These are phyloP conservation scores for Salicornia ramosissima DNA, from an alignment of 148 eudicot species.

Conservation along the genomic window DNA sequence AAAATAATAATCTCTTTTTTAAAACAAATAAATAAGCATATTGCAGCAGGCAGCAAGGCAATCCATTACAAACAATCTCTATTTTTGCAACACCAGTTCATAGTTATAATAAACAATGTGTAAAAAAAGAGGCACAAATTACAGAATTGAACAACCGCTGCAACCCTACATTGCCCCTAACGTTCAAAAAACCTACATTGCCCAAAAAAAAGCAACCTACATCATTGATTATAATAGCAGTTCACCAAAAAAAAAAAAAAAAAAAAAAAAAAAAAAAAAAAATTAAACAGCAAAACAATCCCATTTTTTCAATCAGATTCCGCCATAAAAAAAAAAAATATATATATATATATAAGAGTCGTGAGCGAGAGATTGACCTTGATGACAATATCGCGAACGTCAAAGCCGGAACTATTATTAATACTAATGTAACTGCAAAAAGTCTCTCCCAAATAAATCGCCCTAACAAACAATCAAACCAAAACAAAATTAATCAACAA, in stretches of 20 bases:
- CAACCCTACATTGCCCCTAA: neutral
- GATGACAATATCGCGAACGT: conserved; percentile 70
- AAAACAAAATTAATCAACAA: neutral
- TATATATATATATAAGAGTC: too few relatives aligned
- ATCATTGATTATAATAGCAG: neutral
- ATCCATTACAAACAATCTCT: too few relatives aligned
- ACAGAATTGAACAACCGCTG: neutral
- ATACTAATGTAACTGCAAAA: conserved; percentile 95
- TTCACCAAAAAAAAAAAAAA: neutral
- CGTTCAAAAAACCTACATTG: neutral
- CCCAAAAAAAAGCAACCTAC: neutral
- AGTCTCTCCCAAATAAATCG: conserved; percentile 96
- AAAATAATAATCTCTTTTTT: too few relatives aligned
- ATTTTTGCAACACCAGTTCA: too few relatives aligned
- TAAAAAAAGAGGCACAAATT: too few relatives aligned
- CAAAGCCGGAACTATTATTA: conserved; percentile 84
- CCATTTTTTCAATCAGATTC: neutral
- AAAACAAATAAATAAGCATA: too few relatives aligned
- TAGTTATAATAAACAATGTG: too few relatives aligned
- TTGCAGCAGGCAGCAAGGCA: too few relatives aligned
- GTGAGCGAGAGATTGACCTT: conserved; percentile 62
- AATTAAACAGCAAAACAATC: neutral
- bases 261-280: neutral
- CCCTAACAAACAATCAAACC: conserved; percentile 39
- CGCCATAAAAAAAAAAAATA: neutral